Evolutionary conservation across 2,329 filamentous ascomycete genomes (phyloP), one percentile per base, ranked within the genome.

Genomic region (Aspergillus nomiae): DNA sequence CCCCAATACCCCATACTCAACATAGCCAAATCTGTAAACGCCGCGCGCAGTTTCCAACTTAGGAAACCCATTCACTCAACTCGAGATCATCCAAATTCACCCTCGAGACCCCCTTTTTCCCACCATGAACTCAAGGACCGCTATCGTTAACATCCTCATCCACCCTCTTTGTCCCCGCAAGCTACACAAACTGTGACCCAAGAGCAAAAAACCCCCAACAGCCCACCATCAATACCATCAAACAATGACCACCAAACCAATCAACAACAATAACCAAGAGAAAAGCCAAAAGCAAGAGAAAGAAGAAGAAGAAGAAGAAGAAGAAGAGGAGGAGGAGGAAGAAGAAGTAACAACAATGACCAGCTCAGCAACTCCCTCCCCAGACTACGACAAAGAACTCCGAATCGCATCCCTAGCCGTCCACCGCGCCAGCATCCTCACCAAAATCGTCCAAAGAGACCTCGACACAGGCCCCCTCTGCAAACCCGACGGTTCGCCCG

Each of bases 341-440:
- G 10, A n/a, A n/a, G n/a, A 30, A 10, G 1, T 30, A 14, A 19
- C 30, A 30, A 14, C 24, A 48, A 50, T 50, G 26, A 9, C 46
- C 24, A 30, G n/a, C 24, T 26, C 28, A 19, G 12, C 45, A 3
- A 3, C 12, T 3, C 4, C 24, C 1, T 14, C 26, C 26, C 46
- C 46, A 28, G 4, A 9, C 6, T 54, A 61, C n/a, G 28, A 60
- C 34, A 32, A 54, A 60, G 58, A 60, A 26, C 28, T 56, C 24
- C 53, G 36, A 36, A 56, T 60, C 26, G 61, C 61, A 36, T 53
- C 45, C 46, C 36, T 60, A 30, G 61, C 61, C 4, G 57, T 63
- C 9, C 58, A 63, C 16, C 45, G 57, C 41, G 58, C 61, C 58
- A 60, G 61, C 38, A 57, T 60, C n/a, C 24, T 59, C 53, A 60